These are phyloP conservation scores for Ceratopteris richardii DNA, from an alignment of 75 land plant genomes.

Conservation along the genomic window DNA sequence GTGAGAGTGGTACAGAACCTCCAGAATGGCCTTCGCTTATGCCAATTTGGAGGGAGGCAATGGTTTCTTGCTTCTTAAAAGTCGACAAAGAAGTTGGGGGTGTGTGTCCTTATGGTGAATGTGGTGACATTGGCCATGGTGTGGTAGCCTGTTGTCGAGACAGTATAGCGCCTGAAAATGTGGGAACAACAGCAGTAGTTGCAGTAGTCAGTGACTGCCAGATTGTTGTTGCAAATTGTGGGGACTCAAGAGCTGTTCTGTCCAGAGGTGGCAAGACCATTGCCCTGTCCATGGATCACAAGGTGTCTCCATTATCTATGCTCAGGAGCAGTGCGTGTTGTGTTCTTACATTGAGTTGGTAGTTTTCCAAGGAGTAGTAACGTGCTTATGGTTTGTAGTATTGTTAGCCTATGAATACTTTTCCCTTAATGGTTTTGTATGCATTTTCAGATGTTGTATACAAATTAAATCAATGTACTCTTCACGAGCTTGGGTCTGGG, in stretches of 20 bases:
- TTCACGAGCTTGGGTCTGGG: no score
- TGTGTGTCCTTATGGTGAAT: constrained; percentile 28
- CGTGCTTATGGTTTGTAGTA: no score
- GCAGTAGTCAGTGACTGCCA: constrained; percentile 41
- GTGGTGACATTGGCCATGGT: background rate
- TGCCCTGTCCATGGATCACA: constrained; percentile 67
- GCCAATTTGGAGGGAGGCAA: constrained; percentile 28
- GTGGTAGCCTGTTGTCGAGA: constrained; percentile 10
- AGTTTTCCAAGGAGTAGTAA: no score
- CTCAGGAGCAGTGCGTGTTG: no score
- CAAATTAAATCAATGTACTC: no score
- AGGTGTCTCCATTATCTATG: no score
- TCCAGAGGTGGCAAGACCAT: constrained; percentile 50
- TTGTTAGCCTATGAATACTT: no score
- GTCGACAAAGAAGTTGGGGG: constrained; percentile 60
- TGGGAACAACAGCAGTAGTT: constrained; percentile 81
- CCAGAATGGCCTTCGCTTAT: constrained; percentile 13
- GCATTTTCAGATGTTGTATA: no score
- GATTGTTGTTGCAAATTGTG: constrained; percentile 78
- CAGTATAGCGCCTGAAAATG: constrained; percentile 25
- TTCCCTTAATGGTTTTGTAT: no score
- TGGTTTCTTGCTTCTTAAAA: constrained; percentile 49
- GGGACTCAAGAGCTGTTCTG: constrained; percentile 88
- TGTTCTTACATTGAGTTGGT: no score
- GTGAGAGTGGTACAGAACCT: constrained; percentile 9